Conservation (phyloP, 345 rosid species). For the Brassica rapa region DNA sequence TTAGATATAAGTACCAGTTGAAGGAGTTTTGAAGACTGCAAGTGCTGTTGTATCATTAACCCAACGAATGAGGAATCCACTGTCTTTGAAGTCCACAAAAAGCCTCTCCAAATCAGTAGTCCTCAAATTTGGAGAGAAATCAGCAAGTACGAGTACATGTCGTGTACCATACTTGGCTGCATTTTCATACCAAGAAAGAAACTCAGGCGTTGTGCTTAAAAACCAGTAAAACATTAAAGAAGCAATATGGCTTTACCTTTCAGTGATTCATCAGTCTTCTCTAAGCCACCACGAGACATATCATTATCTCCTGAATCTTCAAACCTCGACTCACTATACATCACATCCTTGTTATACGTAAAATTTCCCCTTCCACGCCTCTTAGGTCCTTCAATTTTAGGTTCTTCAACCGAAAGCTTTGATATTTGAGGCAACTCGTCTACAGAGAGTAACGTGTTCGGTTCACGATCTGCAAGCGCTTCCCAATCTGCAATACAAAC, state of each 20-base stretch:
- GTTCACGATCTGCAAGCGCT: conserved; percentile 72
- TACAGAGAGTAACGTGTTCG: conserved; percentile 55
- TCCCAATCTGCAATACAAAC: conserved; percentile 70
- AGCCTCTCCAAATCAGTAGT: conserved; percentile 81
- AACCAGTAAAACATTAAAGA: background rate
- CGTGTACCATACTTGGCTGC: conserved; percentile 80
- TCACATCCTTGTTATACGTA: conserved; percentile 56
- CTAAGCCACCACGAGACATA: conserved; percentile 33
- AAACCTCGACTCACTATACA: conserved; percentile 57
- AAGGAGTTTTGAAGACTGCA: conserved; percentile 80
- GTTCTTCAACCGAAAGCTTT: conserved; percentile 58
- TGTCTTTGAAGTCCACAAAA: conserved; percentile 58
- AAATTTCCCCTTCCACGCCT: conserved; percentile 92
- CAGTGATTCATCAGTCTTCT: conserved; percentile 44
- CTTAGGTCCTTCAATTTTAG: conserved; percentile 57
- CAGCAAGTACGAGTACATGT: conserved; percentile 83
- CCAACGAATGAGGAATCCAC: conserved; percentile 78
- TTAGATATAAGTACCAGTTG: conserved; percentile 51
- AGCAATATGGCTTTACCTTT: conserved; percentile 16
- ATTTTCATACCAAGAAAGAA: conserved; percentile 13
- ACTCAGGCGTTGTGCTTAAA: background rate
- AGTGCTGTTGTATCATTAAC: conserved; percentile 85
- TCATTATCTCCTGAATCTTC: conserved; percentile 53
- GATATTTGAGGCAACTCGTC: conserved; percentile 61
- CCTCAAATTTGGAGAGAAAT: conserved; percentile 72